Base-by-base conservation (phyloP, 106 monocot genomes). In the Narthecium ossifragum region DNA sequence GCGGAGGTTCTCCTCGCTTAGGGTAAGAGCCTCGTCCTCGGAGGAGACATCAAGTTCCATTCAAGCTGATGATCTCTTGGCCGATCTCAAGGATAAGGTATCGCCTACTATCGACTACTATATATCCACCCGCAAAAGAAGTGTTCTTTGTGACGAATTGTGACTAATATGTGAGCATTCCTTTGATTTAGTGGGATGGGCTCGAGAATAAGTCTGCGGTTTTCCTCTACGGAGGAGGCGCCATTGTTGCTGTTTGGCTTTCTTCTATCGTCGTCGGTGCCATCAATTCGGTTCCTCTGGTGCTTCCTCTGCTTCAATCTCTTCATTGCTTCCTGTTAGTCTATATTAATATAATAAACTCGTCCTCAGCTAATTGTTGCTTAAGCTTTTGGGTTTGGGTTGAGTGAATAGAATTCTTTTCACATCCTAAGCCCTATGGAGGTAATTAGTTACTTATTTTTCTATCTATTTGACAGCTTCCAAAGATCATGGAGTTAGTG, bases 161-260 rank as follows among this genome's bases (percentile, higher is more conserved):
- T n/a, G n/a, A n/a, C n/a, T 53, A 29, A 15, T 53, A 17, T 45
- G 26, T 65, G 33, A 8, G 55, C 7, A 29, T 69, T 51, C 18
- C 61, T n/a, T n/a, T n/a, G n/a, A n/a, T n/a, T n/a, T n/a, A 94
- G 94, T 94, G 94, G 94, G 89, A 94, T 78, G 67, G 54, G 7
- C 58, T 94, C 58, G 94, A 94, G 65, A 86, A 94, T 72, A 94
- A 94, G 63, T 80, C 94, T 21, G 75, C 88, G 0, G 85, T 94
- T 20, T 73, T 94, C 37, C n/a, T 94, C 26, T 94, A 94, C 53
- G 89, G 94, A 53, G 94, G 94, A 39, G 89, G 94, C 51, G 94
- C 89, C 31, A 31, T 94, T 39, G 80, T 94, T 33, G 94, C 83
- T 12, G 67, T 94, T 10, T 94, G 94, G 94, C 70, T 94, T 26